These are phyloP conservation scores for Simmondsia chinensis DNA, from an alignment of 148 eudicot genomes.

Conservation along the genomic window DNA sequence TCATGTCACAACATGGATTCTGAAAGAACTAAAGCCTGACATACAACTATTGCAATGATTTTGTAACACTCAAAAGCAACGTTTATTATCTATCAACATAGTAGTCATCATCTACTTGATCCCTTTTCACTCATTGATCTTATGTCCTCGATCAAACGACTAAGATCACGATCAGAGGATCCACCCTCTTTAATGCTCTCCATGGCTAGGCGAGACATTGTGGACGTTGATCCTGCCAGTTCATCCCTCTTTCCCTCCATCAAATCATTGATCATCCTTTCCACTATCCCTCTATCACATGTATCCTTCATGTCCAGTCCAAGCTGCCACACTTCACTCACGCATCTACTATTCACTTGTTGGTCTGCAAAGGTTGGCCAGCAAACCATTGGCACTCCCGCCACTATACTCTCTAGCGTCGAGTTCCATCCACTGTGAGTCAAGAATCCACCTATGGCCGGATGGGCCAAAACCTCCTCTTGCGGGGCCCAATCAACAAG, in stretches of 20 bases:
- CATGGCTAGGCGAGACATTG: slow-evolving; percentile 15
- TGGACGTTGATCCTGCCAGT: slow-evolving; percentile 8
- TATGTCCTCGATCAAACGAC: slow-evolving; percentile 28
- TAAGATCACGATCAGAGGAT: slow-evolving; percentile 19
- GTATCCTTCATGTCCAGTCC: slow-evolving; percentile 42
- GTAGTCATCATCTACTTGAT: too few species aligned
- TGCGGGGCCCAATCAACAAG: slow-evolving; percentile 43
- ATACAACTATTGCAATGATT: too few species aligned
- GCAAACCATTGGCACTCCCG: slow-evolving; percentile 39
- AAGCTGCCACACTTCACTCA: slow-evolving; percentile 26
- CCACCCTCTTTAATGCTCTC: slow-evolving; percentile 25
- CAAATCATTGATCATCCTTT: slow-evolving; percentile 24
- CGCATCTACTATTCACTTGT: slow-evolving; percentile 31
- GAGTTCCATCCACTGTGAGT: slow-evolving; percentile 56
- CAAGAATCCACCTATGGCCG: slow-evolving; percentile 26
- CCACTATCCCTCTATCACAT: slow-evolving; percentile 22
- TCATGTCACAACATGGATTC: too few species aligned
- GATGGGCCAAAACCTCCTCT: slow-evolving; percentile 32
- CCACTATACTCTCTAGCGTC: slow-evolving; percentile 31
- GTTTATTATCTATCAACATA: too few species aligned
- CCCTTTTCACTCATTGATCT: slow-evolving; percentile 9
- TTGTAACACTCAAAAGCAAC: too few species aligned
- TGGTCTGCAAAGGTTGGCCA: slow-evolving; percentile 41
- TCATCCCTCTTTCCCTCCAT: slow-evolving; percentile 21
- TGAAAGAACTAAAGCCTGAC: too few species aligned